Evolutionary conservation across 2,329 filamentous ascomycete species (phyloP), one percentile per base, ranked within the genome.

Genomic region (Tolypocladium ovalisporum): DNA sequence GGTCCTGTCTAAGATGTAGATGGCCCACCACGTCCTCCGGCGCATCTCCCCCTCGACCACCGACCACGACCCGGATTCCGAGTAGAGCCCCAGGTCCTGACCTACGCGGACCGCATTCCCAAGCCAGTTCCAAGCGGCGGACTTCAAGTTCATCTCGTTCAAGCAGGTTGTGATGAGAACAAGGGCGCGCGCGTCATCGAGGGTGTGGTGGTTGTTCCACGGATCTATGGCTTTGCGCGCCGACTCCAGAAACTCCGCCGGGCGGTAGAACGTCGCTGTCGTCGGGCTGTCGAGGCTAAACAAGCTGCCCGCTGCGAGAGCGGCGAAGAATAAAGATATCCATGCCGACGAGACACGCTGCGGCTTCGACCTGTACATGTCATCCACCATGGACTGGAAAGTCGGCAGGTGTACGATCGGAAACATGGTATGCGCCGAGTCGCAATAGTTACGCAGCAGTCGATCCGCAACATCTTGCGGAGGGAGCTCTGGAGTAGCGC

Each of bases 381-480:
- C 79, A 57, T 96, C 89, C 60, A 93, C 88, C 55, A 88, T 82
- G 53, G 82, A 79, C 64, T 87, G 79, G 65, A 97, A 95, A 0
- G 82, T 88, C 2, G 90, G 89, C 88, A 92, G 95, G 70, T 97
- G 90, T 12, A 97, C 67, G 49, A 96, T 85, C 0, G 94, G 94
- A 63, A 92, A 87, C 70, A 89, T 86, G 36, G 85, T 81, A 68
- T 97, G 93, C 29, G 90, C 78, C 8, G 87, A 87, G 42, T 81
- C 78, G 64, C 89, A 87, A 70, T 96, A 99, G 40, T 87, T 81
- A 37, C 82, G 79, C 36, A 97, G 73, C 2, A 97, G 77, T 62
- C 82, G 83, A 61, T 96, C 90, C 34, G 86, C 84, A 27, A 85
- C 72, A 34, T 83, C 75, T 62, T 85, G 87, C 1, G 87, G 77